Evolutionary conservation across 352 stramenopile genomes (phyloP).

Genomic region (Globisporangium paroecandrum): DNA sequence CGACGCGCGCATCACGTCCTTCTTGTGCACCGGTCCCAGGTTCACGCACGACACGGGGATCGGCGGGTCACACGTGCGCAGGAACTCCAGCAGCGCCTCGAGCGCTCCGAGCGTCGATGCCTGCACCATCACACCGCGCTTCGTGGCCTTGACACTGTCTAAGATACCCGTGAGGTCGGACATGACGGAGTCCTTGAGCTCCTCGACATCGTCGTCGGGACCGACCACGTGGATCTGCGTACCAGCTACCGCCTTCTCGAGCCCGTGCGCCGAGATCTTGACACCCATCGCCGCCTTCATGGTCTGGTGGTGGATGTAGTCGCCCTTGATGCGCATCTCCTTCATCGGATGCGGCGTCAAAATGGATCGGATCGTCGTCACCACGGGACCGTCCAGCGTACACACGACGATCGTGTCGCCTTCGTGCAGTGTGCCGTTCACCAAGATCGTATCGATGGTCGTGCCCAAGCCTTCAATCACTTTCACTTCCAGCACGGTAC

Average conservation of each 20-base stretch:
- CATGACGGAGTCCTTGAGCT: constrained; percentile 98
- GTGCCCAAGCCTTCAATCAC: constrained; percentile 98
- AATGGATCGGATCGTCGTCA: constrained; percentile 96
- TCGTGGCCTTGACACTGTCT: constrained; percentile 94
- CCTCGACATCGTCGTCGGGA: constrained; percentile 96
- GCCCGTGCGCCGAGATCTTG: constrained; percentile 96
- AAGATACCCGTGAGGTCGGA: constrained; percentile 94
- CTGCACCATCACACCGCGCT: constrained; percentile 98
- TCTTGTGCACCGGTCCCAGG: constrained; percentile 98
- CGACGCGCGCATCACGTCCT: constrained; percentile 97
- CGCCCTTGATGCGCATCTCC: constrained; percentile 95
- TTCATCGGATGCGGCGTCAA: constrained; percentile 98
- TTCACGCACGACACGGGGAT: constrained; percentile 95
- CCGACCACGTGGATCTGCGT: constrained; percentile 97
- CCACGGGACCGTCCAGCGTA: constrained; percentile 97
- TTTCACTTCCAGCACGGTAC: constrained; percentile 99
- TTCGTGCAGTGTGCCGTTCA: constrained; percentile 96
- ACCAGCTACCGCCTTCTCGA: constrained; percentile 98
- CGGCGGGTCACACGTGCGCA: constrained; percentile 91
- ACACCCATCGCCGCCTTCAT: constrained; percentile 98
- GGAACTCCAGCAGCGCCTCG: constrained; percentile 97
- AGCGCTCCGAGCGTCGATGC: constrained; percentile 98
- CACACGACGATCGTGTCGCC: constrained; percentile 97
- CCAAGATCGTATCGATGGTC: constrained; percentile 98
- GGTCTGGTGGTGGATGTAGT: constrained; percentile 95